phyloP scores from a whole-genome alignment of 345 rosid genomes.

The Turnera subulata region DNA sequence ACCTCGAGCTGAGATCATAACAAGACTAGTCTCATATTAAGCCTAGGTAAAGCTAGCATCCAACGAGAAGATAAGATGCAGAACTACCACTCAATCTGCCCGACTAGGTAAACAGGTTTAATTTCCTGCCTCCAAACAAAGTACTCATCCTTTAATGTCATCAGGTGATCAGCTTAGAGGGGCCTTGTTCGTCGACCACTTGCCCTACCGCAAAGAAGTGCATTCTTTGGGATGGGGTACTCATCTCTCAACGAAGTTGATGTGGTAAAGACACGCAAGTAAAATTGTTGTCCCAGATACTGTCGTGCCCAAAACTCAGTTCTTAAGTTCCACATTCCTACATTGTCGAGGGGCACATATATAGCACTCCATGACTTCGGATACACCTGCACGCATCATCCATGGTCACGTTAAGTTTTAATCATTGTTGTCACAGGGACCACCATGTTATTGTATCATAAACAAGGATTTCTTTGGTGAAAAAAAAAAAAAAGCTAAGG shows the following conservation, averaged over 20 bases:
- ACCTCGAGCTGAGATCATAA: slow-evolving; percentile 55
- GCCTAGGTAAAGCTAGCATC: slow-evolving; percentile 1
- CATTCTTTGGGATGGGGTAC: slow-evolving; percentile 64
- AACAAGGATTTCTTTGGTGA: too few species aligned
- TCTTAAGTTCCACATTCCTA: slow-evolving; percentile 96
- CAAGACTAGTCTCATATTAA: neutral
- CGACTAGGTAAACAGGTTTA: slow-evolving; percentile 1
- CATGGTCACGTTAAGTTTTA: neutral
- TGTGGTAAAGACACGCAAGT: slow-evolving; percentile 59
- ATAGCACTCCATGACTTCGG: slow-evolving; percentile 91
- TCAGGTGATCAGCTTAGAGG: slow-evolving; percentile 29
- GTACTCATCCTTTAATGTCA: too few species aligned
- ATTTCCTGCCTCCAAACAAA: slow-evolving; percentile 7
- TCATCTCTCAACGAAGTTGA: slow-evolving; percentile 65
- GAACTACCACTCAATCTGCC: slow-evolving; percentile 20
- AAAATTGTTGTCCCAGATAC: slow-evolving; percentile 87
- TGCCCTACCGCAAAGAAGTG: slow-evolving; percentile 77
- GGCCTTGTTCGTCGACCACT: slow-evolving; percentile 74
- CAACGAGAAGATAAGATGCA: slow-evolving; percentile 19
- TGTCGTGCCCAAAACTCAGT: slow-evolving; percentile 86
- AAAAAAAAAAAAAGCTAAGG: too few species aligned
- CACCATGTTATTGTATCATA: too few species aligned
- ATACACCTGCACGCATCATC: slow-evolving; percentile 54
- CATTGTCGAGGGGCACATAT: slow-evolving; percentile 77
- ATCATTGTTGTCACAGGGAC: too few species aligned